A percentile compares a stretch with the other conserved stretches of the same genome.
These are phyloP conservation scores for Claviceps sp. DNA, from an alignment of 2,329 filamentous ascomycete species.

Conservation along the genomic window DNA sequence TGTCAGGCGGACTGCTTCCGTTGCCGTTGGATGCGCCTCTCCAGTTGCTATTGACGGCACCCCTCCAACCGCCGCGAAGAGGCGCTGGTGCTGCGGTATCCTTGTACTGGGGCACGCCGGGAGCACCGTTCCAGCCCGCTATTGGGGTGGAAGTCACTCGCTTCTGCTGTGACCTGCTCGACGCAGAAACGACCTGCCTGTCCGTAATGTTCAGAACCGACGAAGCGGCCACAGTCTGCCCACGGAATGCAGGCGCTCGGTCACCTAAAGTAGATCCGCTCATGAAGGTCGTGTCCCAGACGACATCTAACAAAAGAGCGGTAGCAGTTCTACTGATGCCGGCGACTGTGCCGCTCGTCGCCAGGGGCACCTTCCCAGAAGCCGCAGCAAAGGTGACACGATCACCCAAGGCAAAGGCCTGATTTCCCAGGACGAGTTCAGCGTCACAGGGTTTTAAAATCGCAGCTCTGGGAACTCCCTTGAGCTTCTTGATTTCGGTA, in stretches of 20 bases:
- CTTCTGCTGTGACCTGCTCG: slow-evolving; percentile 37
- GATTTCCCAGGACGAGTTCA: slow-evolving; percentile 80
- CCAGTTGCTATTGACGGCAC: slow-evolving; percentile 34
- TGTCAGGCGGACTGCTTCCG: slow-evolving; percentile 22
- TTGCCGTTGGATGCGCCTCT: slow-evolving; percentile 12
- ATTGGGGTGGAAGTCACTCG: slow-evolving; percentile 36
- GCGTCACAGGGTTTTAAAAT: slow-evolving; percentile 89
- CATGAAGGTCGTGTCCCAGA: slow-evolving; percentile 95
- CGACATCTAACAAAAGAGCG: slow-evolving; percentile 71
- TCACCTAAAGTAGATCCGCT: slow-evolving; percentile 85
- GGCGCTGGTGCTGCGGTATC: slow-evolving; percentile 42
- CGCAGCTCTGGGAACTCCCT: slow-evolving; percentile 71
- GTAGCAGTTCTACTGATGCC: slow-evolving; percentile 82
- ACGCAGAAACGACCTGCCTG: slow-evolving; percentile 63
- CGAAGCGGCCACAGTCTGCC: slow-evolving; percentile 79
- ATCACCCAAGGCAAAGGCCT: slow-evolving; percentile 74
- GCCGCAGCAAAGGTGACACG: slow-evolving; percentile 86
- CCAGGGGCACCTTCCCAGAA: slow-evolving; percentile 89
- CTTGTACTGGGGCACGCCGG: slow-evolving; percentile 48
- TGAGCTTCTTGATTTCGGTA: slow-evolving; percentile 54
- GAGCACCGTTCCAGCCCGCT: slow-evolving; percentile 38
- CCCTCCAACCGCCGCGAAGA: slow-evolving; percentile 43
- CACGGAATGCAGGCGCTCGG: slow-evolving; percentile 83
- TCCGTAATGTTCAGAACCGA: slow-evolving; percentile 79
- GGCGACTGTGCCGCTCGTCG: slow-evolving; percentile 81